Evolutionary conservation across 2,329 filamentous ascomycete genomes (phyloP), one percentile per base, ranked within the genome.

Genomic region (Blastomyces gilchristii): DNA sequence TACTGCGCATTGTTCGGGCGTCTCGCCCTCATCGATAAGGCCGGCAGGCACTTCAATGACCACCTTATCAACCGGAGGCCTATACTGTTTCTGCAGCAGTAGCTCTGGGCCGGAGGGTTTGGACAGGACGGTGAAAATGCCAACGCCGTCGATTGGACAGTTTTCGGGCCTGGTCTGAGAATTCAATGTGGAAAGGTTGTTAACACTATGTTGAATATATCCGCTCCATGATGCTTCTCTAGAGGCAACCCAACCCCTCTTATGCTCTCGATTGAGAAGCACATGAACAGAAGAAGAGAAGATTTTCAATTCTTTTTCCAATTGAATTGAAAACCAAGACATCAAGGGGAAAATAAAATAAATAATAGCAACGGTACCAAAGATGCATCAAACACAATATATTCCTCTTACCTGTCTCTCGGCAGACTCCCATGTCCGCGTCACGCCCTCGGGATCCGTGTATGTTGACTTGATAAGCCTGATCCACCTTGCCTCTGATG

Each of bases 21-120:
- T 79, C 70, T 86, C 84, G 16, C 79, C 79, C 52, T 77, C 79
- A 68, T 86, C 84, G 41, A 86, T 80, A 31, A 86, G 74, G 0
- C 84, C 84, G 0, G 83, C 83, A 0, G 84, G 84, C 6, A 85
- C 80, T 69, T 87, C 84, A 59, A 86, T 83, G 59, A 81, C 82
- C 45, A 83, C 74, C 31, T 81, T 83, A 63, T 83, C 79, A 49
- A 85, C 79, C 0, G 84, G 83, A 0, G 84, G 83, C 3, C 84
- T 79, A 71, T 84, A 86, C 68, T 87, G 82, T 64, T 84, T 78
- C 65, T 85, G 81, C 58, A 85, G 77, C 58, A 85, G 77, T 50
- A 80, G 65, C 67, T 79, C 73, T 39, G 76, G 72, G 14, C 83
- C 82, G 45, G 77, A 79, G 0, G 79, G 72, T 3, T 85, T 81